Conservation (phyloP, 2,329 filamentous ascomycete species). For the Nemania abortiva region DNA sequence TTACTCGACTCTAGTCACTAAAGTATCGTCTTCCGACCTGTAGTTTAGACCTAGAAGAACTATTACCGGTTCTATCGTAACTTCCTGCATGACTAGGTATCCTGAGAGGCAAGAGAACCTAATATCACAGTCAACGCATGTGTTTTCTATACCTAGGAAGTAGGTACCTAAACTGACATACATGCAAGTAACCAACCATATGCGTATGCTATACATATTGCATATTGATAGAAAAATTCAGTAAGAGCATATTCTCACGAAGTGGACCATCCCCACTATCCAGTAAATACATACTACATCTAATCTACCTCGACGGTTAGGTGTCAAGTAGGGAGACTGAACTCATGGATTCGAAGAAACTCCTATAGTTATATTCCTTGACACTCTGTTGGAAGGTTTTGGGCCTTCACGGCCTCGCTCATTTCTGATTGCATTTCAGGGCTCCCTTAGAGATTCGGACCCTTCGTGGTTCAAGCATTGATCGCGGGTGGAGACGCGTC, state of each 20-base stretch:
- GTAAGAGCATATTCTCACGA: no score
- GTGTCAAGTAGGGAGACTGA: neutral
- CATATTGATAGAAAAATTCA: no score
- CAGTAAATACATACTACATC: neutral
- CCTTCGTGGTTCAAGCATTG: neutral
- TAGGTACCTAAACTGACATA: no score
- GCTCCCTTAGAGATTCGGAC: neutral
- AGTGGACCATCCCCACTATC: neutral
- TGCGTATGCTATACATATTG: neutral
- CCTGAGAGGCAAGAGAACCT: no score
- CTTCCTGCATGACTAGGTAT: neutral
- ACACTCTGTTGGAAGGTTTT: neutral
- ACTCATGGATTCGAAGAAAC: no score
- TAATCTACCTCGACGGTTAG: no score
- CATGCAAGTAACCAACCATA: neutral
- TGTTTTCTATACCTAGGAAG: no score
- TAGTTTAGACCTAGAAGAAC: neutral
- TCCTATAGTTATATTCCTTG: neutral
- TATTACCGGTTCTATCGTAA: neutral
- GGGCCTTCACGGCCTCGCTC: neutral
- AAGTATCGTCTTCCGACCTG: neutral
- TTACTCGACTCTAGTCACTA: neutral
- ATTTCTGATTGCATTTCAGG: neutral
- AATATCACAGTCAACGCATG: no score
- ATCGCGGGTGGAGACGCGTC: slow-evolving; percentile 37